These are phyloP conservation scores for Evansstolkia leycettana DNA, from an alignment of 495 filamentous ascomycete species.

Conservation along the genomic window DNA sequence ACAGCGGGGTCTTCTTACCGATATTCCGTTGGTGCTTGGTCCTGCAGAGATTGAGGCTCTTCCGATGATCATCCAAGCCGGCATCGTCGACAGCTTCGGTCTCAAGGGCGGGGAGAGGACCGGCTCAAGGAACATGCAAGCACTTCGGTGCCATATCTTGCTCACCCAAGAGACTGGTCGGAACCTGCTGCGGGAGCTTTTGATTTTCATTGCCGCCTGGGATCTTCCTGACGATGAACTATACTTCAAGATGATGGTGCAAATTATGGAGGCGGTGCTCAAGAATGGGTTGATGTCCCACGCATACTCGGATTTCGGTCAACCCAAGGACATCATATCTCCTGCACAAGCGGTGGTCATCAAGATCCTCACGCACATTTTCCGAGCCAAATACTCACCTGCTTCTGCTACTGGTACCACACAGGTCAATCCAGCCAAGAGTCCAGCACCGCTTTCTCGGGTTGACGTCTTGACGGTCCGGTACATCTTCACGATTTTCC, in stretches of 20 bases:
- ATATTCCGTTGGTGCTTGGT: constrained; percentile 86
- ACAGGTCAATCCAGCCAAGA: constrained; percentile 23
- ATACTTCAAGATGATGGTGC: constrained; percentile 90
- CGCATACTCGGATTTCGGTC: constrained; percentile 79
- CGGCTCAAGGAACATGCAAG: constrained; percentile 67
- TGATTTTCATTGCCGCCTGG: constrained; percentile 96
- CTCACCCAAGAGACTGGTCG: constrained; percentile 76
- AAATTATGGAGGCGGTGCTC: constrained; percentile 87
- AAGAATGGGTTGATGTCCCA: constrained; percentile 79
- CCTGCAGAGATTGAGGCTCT: constrained; percentile 88
- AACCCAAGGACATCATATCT: constrained; percentile 89
- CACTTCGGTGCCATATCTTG: constrained; percentile 75
- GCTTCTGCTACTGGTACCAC: constrained; percentile 32
- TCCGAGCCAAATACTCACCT: constrained; percentile 54
- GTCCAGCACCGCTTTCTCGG: constrained; percentile 25
- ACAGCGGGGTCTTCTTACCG: constrained; percentile 76
- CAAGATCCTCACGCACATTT: constrained; percentile 79
- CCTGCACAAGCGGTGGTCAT: constrained; percentile 88
- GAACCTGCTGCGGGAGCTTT: constrained; percentile 75
- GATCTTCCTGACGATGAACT: constrained; percentile 82
- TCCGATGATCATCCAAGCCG: constrained; percentile 88
- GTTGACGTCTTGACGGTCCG: constrained; percentile 62
- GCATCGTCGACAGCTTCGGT: constrained; percentile 51
- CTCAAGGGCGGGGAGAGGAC: constrained; percentile 38
- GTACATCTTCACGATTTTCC: constrained; percentile 84